Evolutionary conservation across 768 basidiomycete genomes (phyloP).

Genomic region (Lentinula detonsa): DNA sequence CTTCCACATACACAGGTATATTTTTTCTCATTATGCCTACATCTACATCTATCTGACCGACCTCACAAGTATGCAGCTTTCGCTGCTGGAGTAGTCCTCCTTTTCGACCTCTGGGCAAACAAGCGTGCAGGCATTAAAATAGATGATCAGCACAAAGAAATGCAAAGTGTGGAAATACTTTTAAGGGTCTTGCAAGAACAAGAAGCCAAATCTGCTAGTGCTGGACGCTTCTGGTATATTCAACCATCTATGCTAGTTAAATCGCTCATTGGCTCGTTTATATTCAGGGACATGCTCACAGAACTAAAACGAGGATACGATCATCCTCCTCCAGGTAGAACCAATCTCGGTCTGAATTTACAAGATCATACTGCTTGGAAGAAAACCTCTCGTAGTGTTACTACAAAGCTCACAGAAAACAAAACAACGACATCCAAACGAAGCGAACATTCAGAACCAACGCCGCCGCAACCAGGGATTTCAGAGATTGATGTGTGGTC

Average conservation of each 20-base stretch:
- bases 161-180: slow-evolving; percentile 48
- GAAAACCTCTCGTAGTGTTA: neutral
- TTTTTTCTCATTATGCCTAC: slow-evolving; percentile 16
- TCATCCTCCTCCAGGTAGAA: neutral
- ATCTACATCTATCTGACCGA: neutral
- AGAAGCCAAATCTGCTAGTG: neutral
- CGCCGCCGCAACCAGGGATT: too few species aligned
- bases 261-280: neutral
- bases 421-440: neutral
- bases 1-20: slow-evolving; percentile 25
- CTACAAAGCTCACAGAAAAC: neutral
- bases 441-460: neutral
- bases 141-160: slow-evolving; percentile 33
- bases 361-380: neutral
- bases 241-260: too few species aligned
- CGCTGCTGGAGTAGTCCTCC: slow-evolving; percentile 43
- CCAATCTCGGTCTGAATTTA: neutral
- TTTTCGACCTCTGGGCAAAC: slow-evolving; percentile 52
- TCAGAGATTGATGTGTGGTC: neutral
- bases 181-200: slow-evolving; percentile 17
- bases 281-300: neutral
- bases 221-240: slow-evolving; percentile 1
- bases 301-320: neutral
- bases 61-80: slow-evolving; percentile 26
- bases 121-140: slow-evolving; percentile 32